Percentiles rank a stretch among this genome's conserved stretches.
phyloP scores from a whole-genome alignment of 2,329 filamentous ascomycete genomes.

The Clarireedia paspali region DNA sequence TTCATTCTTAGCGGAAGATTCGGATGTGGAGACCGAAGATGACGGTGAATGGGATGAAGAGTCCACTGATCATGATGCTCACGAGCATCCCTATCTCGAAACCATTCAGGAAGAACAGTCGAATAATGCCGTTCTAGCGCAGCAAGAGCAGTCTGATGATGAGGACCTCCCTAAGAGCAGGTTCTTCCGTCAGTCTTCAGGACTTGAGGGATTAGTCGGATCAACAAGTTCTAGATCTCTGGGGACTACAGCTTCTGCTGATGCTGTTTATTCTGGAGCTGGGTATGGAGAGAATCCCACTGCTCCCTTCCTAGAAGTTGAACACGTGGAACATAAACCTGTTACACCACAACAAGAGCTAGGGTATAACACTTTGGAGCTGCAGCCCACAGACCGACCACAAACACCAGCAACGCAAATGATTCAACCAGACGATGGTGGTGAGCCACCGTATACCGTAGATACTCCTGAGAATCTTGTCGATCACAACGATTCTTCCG shows the following conservation, averaged over 20 bases:
- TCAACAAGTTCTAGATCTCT: too few species aligned
- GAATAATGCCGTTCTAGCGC: neutral
- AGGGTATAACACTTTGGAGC: too few species aligned
- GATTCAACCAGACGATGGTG: neutral
- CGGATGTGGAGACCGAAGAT: neutral
- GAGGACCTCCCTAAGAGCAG: constrained; percentile 1
- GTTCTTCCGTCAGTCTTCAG: neutral
- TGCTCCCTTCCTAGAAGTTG: neutral
- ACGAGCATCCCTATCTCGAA: neutral
- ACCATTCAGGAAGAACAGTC: constrained; percentile 5
- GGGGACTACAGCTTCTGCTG: too few species aligned
- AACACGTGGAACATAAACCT: neutral
- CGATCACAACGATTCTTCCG: neutral
- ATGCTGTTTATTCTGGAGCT: too few species aligned
- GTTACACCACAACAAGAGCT: too few species aligned
- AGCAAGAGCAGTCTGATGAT: neutral
- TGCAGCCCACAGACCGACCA: neutral
- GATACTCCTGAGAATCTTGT: constrained; percentile 11
- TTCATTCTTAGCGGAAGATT: neutral
- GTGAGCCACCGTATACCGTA: constrained; percentile 11
- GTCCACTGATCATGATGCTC: neutral
- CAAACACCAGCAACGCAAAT: neutral
- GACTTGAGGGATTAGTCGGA: neutral
- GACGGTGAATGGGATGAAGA: neutral
- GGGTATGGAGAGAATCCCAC: too few species aligned